phyloP scores from a whole-genome alignment of 768 basidiomycete species.

The Solioccasus polychromus region DNA sequence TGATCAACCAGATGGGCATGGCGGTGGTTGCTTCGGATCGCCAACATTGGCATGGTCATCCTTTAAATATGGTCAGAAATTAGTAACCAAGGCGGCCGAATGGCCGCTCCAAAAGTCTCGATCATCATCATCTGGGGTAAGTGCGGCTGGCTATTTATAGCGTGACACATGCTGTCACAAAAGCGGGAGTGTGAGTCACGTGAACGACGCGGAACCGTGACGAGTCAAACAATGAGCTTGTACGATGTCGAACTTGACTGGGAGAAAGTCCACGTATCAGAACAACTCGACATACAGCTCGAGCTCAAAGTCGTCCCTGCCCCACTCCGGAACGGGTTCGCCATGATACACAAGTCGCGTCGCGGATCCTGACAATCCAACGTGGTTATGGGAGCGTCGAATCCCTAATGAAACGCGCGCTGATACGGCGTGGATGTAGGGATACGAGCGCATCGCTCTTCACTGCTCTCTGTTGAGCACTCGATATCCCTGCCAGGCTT shows the following conservation, averaged over 20 bases:
- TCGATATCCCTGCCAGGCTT: constrained; percentile 83
- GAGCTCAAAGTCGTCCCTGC: constrained; percentile 28
- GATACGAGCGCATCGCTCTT: constrained; percentile 91
- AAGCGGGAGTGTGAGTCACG: constrained; percentile 15
- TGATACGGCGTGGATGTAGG: constrained; percentile 75
- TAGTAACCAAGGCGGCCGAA: too few relatives aligned
- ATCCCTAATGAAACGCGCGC: constrained; percentile 90
- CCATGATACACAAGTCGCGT: constrained; percentile 78
- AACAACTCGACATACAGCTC: constrained; percentile 16
- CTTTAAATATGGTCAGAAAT: too few relatives aligned
- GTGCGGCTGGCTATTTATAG: too few relatives aligned
- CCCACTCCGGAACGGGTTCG: constrained; percentile 75
- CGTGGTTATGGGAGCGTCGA: constrained; percentile 79
- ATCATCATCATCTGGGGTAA: too few relatives aligned
- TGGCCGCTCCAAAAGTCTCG: too few relatives aligned
- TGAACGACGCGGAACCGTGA: constrained; percentile 23
- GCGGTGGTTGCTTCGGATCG: too few relatives aligned
- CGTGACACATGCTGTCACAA: not conserved
- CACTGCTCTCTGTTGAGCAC: constrained; percentile 81
- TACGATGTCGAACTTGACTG: constrained; percentile 73
- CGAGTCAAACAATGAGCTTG: constrained; percentile 9
- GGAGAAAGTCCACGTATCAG: constrained; percentile 72
- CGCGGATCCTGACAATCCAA: constrained; percentile 74
- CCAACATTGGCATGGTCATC: too few relatives aligned
- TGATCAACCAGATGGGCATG: too few relatives aligned